These are phyloP conservation scores for Malassezia equina DNA, from an alignment of 1,284 basidiomycete genomes.

Conservation along the genomic window DNA sequence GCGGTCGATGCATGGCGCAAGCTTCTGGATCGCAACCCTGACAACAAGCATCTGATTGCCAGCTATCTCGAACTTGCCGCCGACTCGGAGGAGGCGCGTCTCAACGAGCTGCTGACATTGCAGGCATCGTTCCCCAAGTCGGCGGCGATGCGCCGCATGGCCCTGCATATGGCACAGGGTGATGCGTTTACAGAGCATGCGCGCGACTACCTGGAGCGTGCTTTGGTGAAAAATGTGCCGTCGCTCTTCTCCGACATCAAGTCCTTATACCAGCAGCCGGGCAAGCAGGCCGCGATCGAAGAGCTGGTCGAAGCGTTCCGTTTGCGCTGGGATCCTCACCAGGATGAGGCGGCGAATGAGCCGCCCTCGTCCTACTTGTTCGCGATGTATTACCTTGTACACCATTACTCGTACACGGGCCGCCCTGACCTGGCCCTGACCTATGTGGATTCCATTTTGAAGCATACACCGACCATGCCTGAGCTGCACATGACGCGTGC, in stretches of 20 bases:
- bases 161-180: constrained; percentile 25
- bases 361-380: constrained; percentile 84
- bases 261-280: constrained; percentile 61
- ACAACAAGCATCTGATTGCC: constrained; percentile 67
- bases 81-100: constrained; percentile 49
- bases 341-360: constrained; percentile 37
- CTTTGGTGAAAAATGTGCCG: constrained; percentile 75
- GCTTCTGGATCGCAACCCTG: constrained; percentile 74
- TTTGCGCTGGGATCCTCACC: constrained; percentile 24
- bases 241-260: constrained; percentile 91
- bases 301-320: constrained; percentile 53
- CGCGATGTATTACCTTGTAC: constrained; percentile 87
- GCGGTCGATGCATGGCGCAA: constrained; percentile 68
- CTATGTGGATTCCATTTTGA: constrained; percentile 59
- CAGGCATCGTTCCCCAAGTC: constrained; percentile 30
- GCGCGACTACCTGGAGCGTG: constrained; percentile 61
- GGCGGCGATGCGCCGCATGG: constrained; percentile 27
- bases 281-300: constrained; percentile 63
- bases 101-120: constrained; percentile 22
- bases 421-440: constrained; percentile 55
- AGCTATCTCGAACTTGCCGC: constrained; percentile 56
- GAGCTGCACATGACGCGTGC: constrained; percentile 79
- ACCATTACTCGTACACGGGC: constrained; percentile 64
- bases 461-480: constrained; percentile 85
- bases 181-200: constrained; percentile 62